Conservation (phyloP, 2,329 filamentous ascomycete genomes). For the Metarhizium humberi region DNA sequence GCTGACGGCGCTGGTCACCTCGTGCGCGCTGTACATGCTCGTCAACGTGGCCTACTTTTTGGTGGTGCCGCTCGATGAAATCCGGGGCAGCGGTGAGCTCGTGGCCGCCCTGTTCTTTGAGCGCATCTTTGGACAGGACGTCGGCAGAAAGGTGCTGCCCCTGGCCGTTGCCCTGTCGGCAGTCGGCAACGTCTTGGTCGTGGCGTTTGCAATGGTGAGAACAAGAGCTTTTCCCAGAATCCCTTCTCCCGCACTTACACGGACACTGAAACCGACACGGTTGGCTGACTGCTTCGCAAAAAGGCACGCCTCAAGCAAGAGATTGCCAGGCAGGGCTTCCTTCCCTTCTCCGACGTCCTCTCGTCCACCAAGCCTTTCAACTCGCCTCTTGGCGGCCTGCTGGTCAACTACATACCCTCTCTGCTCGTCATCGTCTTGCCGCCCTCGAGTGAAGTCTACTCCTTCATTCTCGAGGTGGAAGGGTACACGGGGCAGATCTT, state of each 20-base stretch:
- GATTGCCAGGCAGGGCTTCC: constrained; percentile 60
- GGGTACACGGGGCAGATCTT: constrained; percentile 58
- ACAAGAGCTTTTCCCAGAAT: background rate
- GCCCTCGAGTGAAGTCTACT: constrained; percentile 57
- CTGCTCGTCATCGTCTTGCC: constrained; percentile 57
- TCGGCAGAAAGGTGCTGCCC: constrained; percentile 50
- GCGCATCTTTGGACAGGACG: constrained; percentile 46
- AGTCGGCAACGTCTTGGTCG: constrained; percentile 64
- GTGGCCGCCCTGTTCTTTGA: constrained; percentile 62
- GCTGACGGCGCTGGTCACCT: constrained; percentile 48
- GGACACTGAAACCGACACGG: background rate
- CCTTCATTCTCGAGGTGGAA: constrained; percentile 64
- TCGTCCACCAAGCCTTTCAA: constrained; percentile 59
- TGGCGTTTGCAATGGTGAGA: constrained; percentile 56
- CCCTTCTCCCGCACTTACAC: too few species aligned
- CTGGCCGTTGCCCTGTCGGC: constrained; percentile 59
- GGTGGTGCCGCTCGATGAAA: constrained; percentile 58
- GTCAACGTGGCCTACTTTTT: constrained; percentile 3
- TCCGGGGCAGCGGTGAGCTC: constrained; percentile 56
- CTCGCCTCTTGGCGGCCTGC: constrained; percentile 56
- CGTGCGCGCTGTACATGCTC: constrained; percentile 36
- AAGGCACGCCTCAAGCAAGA: constrained; percentile 63
- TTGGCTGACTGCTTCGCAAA: background rate
- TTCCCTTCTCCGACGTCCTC: constrained; percentile 52
- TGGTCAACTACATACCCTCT: constrained; percentile 61